Percentiles rank a stretch among this genome's conserved stretches.
Conservation (phyloP, 257 asterid genomes). For the Rhazya stricta region DNA sequence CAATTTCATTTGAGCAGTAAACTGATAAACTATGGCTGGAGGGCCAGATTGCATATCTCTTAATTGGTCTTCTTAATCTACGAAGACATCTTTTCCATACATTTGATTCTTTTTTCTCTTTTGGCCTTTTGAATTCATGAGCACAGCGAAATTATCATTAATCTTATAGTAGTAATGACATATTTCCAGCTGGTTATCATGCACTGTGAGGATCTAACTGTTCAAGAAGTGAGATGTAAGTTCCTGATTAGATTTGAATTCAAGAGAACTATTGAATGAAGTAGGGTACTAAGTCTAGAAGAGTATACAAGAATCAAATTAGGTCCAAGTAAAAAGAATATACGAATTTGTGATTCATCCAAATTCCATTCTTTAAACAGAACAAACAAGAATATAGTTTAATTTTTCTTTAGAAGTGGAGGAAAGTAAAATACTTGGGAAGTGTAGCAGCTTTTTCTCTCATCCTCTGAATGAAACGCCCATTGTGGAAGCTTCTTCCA, state of each 20-base stretch:
- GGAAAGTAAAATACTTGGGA: conserved; percentile 31
- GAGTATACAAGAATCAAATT: background rate
- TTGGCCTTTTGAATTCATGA: background rate
- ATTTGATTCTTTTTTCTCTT: background rate
- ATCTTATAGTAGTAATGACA: background rate
- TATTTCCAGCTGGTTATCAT: background rate
- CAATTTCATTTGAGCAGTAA: background rate
- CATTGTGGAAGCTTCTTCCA: conserved; percentile 51
- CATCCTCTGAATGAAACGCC: conserved; percentile 49
- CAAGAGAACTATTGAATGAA: background rate
- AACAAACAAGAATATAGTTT: background rate
- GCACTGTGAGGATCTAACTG: no score
- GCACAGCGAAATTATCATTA: background rate
- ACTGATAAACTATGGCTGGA: background rate
- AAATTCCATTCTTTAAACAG: background rate
- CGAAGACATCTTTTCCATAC: background rate
- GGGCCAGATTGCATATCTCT: background rate
- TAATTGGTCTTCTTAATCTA: background rate
- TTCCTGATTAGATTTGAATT: background rate
- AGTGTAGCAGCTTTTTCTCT: conserved; percentile 45
- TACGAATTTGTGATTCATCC: background rate
- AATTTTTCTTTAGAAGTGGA: background rate
- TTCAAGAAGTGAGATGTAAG: background rate
- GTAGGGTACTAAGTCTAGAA: background rate
- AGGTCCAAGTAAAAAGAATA: background rate